Evolutionary conservation across 768 basidiomycete genomes (phyloP).

Genomic region (Hysterangium stoloniferum): DNA sequence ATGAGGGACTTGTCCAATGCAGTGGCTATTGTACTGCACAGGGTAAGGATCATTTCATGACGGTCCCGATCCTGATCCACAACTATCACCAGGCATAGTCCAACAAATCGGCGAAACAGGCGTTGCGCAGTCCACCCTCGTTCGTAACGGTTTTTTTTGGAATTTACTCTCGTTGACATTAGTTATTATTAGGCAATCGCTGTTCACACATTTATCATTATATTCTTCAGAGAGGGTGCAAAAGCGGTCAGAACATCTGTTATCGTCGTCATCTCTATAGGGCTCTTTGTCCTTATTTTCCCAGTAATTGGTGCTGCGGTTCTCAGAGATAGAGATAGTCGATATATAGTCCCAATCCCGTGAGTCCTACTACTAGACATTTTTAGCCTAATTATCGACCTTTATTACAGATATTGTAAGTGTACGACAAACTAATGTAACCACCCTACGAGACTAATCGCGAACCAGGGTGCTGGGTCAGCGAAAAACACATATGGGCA

Average conservation of each 20-base stretch:
- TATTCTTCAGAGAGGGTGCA: slow-evolving; percentile 18
- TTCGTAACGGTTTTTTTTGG: slow-evolving; percentile 18
- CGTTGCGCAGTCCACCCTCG: slow-evolving; percentile 36
- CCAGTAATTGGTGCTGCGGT: not conserved
- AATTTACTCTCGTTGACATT: not conserved
- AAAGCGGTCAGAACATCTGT: not conserved
- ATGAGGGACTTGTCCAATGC: slow-evolving; percentile 25
- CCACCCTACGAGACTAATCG: not conserved
- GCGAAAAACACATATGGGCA: slow-evolving; percentile 21
- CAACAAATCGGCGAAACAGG: slow-evolving; percentile 37
- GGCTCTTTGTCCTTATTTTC: slow-evolving; percentile 5
- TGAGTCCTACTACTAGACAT: not conserved
- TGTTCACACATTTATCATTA: slow-evolving; percentile 33
- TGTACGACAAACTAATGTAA: no score
- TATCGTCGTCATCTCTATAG: not conserved
- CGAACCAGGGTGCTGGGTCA: slow-evolving; percentile 41
- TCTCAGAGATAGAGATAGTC: not conserved
- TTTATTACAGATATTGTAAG: slow-evolving; percentile 3
- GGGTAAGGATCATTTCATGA: slow-evolving; percentile 17
- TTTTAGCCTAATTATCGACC: not conserved
- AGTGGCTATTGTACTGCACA: slow-evolving; percentile 32
- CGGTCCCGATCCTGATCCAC: not conserved
- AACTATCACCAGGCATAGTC: slow-evolving; percentile 23
- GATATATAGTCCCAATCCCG: slow-evolving; percentile 4
- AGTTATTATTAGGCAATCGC: slow-evolving; percentile 26